Base-by-base conservation (phyloP, 1,284 basidiomycete genomes). In the Schizophyllum amplum region DNA sequence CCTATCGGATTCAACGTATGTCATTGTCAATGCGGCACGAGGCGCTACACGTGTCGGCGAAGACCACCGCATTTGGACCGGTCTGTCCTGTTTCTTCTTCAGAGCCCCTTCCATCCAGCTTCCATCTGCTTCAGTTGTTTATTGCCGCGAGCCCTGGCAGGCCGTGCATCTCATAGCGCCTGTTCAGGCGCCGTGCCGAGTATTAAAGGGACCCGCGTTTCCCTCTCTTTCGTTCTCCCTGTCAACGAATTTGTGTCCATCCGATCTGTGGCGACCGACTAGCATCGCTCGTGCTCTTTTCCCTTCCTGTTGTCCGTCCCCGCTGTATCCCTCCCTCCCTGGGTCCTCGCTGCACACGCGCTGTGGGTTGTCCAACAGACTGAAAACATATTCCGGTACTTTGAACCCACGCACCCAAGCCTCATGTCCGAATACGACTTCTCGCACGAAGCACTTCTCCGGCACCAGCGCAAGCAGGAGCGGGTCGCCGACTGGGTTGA, bases 341-440 rank as follows among this genome's bases (percentile, higher is more conserved):
- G 33, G 33, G 33, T 42, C 33, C 33, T 17, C 7, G 33, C 33
- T 42, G 33, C 33, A 42, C n/a, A 42, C 33, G 33, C 17, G 17
- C 33, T 17, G 33, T 13, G 13, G 7, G 13, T 17, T 17, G 17
- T 17, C 33, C 33, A 42, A 13, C 33, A 42, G 33, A n/a, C n/a
- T n/a, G n/a, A 3, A 42, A 9, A 9, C 17, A 42, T 9, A 42
- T 4, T 9, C 33, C 33, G 33, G 17, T 42, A 42, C 17, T 17
- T 17, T 17, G 13, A 9, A 42, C 17, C 33, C 33, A 9, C 33
- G 13, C 17, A 9, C 33, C 17, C 33, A 42, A 42, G 3, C 33
- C 33, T 42, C 48, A 62, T 62, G 61, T 59, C 61, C 1, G 61
- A 62, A 55, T 56, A 55, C 57, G 59, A 62, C 57, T 55, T 53